Evolutionary conservation across 768 basidiomycete species (phyloP).

Genomic region (Russula abietina): DNA sequence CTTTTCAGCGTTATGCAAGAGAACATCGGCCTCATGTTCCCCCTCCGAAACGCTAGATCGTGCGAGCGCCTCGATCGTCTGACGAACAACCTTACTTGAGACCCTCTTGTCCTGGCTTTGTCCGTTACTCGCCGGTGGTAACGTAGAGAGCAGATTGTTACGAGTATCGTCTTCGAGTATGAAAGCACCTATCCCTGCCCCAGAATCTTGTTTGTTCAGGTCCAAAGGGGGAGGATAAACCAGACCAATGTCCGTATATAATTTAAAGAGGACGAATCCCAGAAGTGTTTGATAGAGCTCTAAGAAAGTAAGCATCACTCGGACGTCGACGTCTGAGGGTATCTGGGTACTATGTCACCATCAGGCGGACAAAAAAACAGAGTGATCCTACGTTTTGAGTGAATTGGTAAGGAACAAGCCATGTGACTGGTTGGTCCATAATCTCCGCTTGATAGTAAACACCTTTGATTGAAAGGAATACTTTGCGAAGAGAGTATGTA

Average conservation of each 20-base stretch:
- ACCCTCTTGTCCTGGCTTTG: slow-evolving; percentile 40
- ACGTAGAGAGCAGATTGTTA: slow-evolving; percentile 25
- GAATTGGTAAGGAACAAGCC: slow-evolving; percentile 97
- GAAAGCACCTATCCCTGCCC: slow-evolving; percentile 86
- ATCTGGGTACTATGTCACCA: slow-evolving; percentile 45
- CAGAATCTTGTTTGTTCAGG: slow-evolving; percentile 69
- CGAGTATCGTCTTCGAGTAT: slow-evolving; percentile 51
- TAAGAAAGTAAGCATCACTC: slow-evolving; percentile 96
- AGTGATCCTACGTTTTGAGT: slow-evolving; percentile 70
- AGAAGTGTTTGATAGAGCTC: slow-evolving; percentile 96
- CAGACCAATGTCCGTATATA: slow-evolving; percentile 91
- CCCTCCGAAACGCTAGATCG: slow-evolving; percentile 31
- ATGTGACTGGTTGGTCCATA: slow-evolving; percentile 86
- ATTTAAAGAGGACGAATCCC: slow-evolving; percentile 93
- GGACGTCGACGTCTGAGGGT: slow-evolving; percentile 91
- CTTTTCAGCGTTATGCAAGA: slow-evolving; percentile 26
- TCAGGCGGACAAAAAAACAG: slow-evolving; percentile 3
- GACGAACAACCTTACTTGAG: slow-evolving; percentile 54
- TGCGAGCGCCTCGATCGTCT: slow-evolving; percentile 53
- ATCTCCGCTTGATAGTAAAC: slow-evolving; percentile 97
- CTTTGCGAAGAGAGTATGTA: slow-evolving; percentile 74
- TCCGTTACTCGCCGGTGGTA: slow-evolving; percentile 28
- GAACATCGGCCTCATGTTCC: slow-evolving; percentile 29
- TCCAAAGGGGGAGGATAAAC: slow-evolving; percentile 96
- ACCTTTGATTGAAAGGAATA: slow-evolving; percentile 95